These are phyloP conservation scores for Fusarium transvaalense DNA, from an alignment of 2,329 filamentous ascomycete genomes.

Conservation along the genomic window DNA sequence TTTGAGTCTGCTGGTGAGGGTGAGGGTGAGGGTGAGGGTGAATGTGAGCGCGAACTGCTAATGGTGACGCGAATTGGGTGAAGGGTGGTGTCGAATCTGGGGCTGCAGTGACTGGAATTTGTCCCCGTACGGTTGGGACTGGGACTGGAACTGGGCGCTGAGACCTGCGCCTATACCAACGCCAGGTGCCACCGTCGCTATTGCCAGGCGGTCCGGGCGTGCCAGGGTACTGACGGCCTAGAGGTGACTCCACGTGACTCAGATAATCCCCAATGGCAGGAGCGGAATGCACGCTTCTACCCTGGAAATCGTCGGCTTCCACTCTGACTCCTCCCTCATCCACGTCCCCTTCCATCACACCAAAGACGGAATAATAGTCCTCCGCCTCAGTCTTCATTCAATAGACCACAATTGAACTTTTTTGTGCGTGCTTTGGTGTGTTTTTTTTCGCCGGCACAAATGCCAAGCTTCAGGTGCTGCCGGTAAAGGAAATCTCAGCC, in stretches of 20 bases:
- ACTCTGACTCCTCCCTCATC: conserved; percentile 28
- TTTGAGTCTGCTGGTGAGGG: conserved; percentile 7
- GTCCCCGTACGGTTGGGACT: not conserved
- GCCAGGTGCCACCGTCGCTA: conserved; percentile 34
- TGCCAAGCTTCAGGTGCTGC: conserved; percentile 18
- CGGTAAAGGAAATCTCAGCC: conserved; percentile 25
- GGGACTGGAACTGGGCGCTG: conserved; percentile 22
- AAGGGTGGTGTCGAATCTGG: conserved; percentile 35
- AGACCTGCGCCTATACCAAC: conserved; percentile 34
- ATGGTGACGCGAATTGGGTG: conserved; percentile 34
- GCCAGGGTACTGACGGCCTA: conserved; percentile 20
- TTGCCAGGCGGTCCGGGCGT: conserved; percentile 7
- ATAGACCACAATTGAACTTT: not conserved
- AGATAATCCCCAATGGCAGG: conserved; percentile 9
- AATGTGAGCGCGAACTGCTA: conserved; percentile 28
- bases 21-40: not conserved
- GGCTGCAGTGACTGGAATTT: conserved; percentile 7
- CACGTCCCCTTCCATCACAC: conserved; percentile 27
- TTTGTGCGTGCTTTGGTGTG: not conserved
- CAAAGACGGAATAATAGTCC: conserved; percentile 41
- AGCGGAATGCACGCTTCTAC: conserved; percentile 1
- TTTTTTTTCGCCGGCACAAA: not conserved
- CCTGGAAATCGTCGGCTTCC: conserved; percentile 30
- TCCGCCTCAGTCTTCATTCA: conserved; percentile 30
- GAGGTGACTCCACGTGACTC: conserved; percentile 34